Percentiles rank a stretch among this genome's conserved stretches.
phyloP scores from a whole-genome alignment of 2,329 filamentous ascomycete genomes.

The Pestalotiopsis sp. region DNA sequence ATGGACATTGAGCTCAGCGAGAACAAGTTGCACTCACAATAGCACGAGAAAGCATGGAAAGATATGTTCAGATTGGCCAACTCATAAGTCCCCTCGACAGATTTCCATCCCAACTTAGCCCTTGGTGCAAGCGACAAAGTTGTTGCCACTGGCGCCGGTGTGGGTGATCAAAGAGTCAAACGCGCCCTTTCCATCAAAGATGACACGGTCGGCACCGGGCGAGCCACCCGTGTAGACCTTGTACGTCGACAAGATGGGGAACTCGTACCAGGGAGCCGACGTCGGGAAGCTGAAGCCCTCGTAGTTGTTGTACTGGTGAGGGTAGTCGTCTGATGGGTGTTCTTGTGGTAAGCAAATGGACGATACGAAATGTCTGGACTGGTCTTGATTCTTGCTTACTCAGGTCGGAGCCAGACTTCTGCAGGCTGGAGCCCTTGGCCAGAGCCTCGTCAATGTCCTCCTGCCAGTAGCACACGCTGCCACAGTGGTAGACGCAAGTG shows the following conservation, averaged over 20 bases:
- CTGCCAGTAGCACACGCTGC: slow-evolving; percentile 38
- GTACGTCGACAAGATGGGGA: slow-evolving; percentile 40
- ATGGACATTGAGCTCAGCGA: too few species aligned
- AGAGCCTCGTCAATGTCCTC: slow-evolving; percentile 35
- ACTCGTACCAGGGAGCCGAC: slow-evolving; percentile 43
- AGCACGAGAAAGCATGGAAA: too few species aligned
- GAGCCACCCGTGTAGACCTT: slow-evolving; percentile 49
- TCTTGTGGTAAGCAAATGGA: background rate
- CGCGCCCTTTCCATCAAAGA: slow-evolving; percentile 58
- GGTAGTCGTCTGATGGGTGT: slow-evolving; percentile 34
- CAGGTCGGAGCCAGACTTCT: slow-evolving; percentile 25
- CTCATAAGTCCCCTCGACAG: background rate
- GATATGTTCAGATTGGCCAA: too few species aligned
- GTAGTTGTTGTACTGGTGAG: slow-evolving; percentile 46
- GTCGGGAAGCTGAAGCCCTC: slow-evolving; percentile 46
- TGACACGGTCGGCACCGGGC: slow-evolving; percentile 64
- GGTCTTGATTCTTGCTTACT: slow-evolving; percentile 21
- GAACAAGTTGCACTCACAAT: too few species aligned
- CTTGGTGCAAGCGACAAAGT: slow-evolving; percentile 64
- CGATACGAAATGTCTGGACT: slow-evolving; percentile 15
- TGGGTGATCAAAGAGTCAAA: slow-evolving; percentile 68
- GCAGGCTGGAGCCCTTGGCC: slow-evolving; percentile 34
- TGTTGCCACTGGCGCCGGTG: slow-evolving; percentile 68
- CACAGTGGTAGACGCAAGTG: slow-evolving; percentile 38
- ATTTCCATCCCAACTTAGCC: background rate